Percentiles rank a stretch among this genome's conserved stretches.
These are phyloP conservation scores for Musa balbisiana DNA, from an alignment of 202 grass and related monocot species.

Conservation along the genomic window DNA sequence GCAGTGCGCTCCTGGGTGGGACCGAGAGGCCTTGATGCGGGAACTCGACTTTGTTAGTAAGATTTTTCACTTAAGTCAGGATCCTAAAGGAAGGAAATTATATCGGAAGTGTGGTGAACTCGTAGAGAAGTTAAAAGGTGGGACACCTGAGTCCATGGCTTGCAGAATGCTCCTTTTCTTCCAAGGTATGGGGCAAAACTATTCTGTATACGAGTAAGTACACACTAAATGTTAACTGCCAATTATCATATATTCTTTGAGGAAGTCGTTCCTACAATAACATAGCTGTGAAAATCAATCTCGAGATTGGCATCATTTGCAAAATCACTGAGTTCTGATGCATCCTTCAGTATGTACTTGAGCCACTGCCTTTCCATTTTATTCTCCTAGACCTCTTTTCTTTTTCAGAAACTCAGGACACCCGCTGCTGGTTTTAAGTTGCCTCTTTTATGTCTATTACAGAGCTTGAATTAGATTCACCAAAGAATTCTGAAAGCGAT, in stretches of 20 bases:
- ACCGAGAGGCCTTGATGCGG: slow-evolving; percentile 42
- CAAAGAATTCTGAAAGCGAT: slow-evolving; percentile 41
- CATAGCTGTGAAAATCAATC: too few relatives aligned
- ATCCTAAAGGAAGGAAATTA: slow-evolving; percentile 54
- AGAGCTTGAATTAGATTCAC: slow-evolving; percentile 62
- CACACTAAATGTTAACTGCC: background rate
- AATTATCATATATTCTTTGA: background rate
- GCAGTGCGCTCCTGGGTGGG: slow-evolving; percentile 66
- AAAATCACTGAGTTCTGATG: too few relatives aligned
- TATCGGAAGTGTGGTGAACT: slow-evolving; percentile 49
- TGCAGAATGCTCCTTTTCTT: slow-evolving; percentile 56
- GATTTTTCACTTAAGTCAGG: slow-evolving; percentile 69
- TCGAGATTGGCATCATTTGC: too few relatives aligned
- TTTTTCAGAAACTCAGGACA: too few relatives aligned
- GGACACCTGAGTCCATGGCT: slow-evolving; percentile 35
- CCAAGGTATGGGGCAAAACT: slow-evolving; percentile 36
- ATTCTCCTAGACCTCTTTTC: too few relatives aligned
- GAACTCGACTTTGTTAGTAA: slow-evolving; percentile 79
- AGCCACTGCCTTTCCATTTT: too few relatives aligned
- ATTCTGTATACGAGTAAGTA: background rate
- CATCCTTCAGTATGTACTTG: too few relatives aligned
- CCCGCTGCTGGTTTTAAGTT: background rate
- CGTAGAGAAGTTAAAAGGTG: slow-evolving; percentile 52
- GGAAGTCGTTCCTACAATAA: background rate
- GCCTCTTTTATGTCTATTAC: background rate